Base-by-base conservation (phyloP, 75 land plant species). In the Sequoia sempervirens region DNA sequence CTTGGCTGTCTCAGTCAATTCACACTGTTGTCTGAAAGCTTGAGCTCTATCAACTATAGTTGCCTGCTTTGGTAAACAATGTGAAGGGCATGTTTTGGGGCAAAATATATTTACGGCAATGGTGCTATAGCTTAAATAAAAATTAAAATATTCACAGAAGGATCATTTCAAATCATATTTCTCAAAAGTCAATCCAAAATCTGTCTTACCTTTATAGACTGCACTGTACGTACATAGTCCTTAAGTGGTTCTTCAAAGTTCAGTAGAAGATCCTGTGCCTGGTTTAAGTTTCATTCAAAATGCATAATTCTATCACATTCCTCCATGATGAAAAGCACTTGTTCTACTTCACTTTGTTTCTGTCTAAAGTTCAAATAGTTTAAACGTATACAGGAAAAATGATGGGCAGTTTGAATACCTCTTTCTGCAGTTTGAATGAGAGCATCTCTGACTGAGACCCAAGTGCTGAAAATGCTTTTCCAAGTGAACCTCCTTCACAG, bases 231-330 rank as follows among this genome's bases (percentile, higher is more conserved):
- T 52, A 97, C 97, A 90, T 95, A 97, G 89, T 97, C 97, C 85
- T 97, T 97, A 80, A 97, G 86, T 17, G 99, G 98, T 88, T 97
- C 97, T 88, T 97, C 99, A 85, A 97, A 97, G 64, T 90, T 90
- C 93, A 97, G 89, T 68, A 97, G 52, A 56, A 97, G 90, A 82
- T 97, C 91, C 36, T 93, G 94, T 43, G 94, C 96, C 99, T 97
- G 92, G 20, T 86, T 54, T 14, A 76, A 26, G 23, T 1, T 78
- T 81, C 69, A 83, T 84, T 34, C 41, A 38, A 82, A 82, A 38
- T 83, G 53, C 23, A 23, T 38, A 34, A 32, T 18, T 3, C 2
- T n/a, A 43, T 78, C 66, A 81, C 37, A 81, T 81, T 46, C 20
- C 28, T 47, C 82, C 53, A 81, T 81, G n/a, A 36, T 52, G 37